phyloP scores from a whole-genome alignment of 2,329 filamentous ascomycete species.

The Blastomyces silverae region DNA sequence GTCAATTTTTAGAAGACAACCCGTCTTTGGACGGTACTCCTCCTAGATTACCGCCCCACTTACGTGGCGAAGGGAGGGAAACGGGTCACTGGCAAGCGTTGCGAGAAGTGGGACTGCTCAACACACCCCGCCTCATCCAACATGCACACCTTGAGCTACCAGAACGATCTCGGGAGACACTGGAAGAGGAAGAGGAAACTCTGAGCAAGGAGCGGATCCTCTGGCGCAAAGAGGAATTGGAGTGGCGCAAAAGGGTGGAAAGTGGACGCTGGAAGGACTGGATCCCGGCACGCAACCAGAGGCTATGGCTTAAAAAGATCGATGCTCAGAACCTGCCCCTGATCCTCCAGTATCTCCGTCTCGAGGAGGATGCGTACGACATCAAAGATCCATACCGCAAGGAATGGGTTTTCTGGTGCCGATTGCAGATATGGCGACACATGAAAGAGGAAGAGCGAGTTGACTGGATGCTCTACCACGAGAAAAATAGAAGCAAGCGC shows the following conservation, averaged over 20 bases:
- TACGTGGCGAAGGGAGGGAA: neutral
- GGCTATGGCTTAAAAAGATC: conserved; percentile 5
- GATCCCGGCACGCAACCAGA: conserved; percentile 4
- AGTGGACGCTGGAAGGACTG: conserved; percentile 10
- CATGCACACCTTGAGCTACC: conserved; percentile 10
- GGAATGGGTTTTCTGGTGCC: conserved; percentile 12
- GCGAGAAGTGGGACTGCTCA: conserved; percentile 5
- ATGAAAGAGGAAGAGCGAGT: neutral
- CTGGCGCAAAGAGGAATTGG: conserved; percentile 12
- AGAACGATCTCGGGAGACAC: neutral
- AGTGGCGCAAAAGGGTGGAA: conserved; percentile 5
- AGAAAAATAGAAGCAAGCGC: conserved; percentile 8
- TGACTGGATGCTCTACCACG: conserved; percentile 10
- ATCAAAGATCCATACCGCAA: conserved; percentile 8
- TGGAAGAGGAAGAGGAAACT: neutral
- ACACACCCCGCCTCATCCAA: conserved; percentile 5
- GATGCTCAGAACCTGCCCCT: neutral
- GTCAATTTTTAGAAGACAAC: conserved; percentile 5
- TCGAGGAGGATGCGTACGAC: conserved; percentile 7
- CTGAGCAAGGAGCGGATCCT: conserved; percentile 4
- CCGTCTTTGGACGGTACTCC: neutral
- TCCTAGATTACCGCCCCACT: conserved; percentile 1
- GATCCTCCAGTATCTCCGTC: conserved; percentile 8
- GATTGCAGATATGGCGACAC: conserved; percentile 7
- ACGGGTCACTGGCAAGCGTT: conserved; percentile 6